Evolutionary conservation across 2,329 filamentous ascomycete genomes (phyloP), one percentile per base, ranked within the genome.

Genomic region (Monilinia fructicola): DNA sequence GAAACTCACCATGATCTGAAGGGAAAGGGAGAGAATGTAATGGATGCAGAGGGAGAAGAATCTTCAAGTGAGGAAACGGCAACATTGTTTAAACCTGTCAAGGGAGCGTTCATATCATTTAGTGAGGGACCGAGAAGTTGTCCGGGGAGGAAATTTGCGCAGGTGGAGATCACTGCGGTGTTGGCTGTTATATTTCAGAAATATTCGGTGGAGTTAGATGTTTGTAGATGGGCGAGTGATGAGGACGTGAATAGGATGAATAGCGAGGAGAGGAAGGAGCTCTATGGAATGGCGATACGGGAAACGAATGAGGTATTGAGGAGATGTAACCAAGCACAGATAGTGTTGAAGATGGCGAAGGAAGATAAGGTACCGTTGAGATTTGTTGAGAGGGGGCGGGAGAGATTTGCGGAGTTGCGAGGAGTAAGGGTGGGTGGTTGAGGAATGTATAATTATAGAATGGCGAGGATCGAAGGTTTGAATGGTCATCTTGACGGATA

Each of bases 121-220:
- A 73, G 72, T 0, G 76, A 77, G 50, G 77, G 77, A 11, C 64
- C 69, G n/a, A 70, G 77, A 79, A 82, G 38, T 9, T 78, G 77
- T 68, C 71, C 76, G 2, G 77, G 77, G 2, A 73, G 70, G 52
- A 71, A 76, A 55, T 78, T 79, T 67, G 76, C 77, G 3, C 73
- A 76, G 46, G 76, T 78, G 3, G 77, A 78, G 69, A 72, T 75
- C 52, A 73, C 73, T 31, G 76, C 76, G 35, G 69, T 77, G 2
- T 48, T 78, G 10, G 70, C 76, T 14, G 65, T 66, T 0, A 54
- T 75, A 2, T 74, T 75, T 46, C 62, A 70, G 42, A 66, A 67
- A 31, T 73, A 74, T 58, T 69, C 65, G n/a, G 70, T 75, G 10
- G 74, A 76, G 54, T 62, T 76, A 18, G 74, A 73, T 66, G 74